phyloP scores from a whole-genome alignment of 1,284 basidiomycete species.

The Fomitopsis palustris region DNA sequence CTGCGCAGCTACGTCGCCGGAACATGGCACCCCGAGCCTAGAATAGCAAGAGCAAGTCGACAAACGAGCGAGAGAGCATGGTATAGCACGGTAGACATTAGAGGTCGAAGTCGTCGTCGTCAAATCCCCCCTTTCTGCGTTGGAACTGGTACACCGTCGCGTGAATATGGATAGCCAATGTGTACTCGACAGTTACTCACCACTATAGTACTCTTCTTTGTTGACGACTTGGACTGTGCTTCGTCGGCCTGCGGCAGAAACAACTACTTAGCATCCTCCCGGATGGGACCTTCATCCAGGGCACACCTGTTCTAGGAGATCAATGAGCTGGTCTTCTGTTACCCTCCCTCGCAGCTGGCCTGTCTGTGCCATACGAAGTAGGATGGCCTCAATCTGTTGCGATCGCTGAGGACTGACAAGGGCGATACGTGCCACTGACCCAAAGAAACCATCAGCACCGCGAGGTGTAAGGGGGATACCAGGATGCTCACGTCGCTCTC shows the following conservation, averaged over 20 bases:
- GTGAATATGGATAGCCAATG: no score
- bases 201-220: slow-evolving; percentile 65
- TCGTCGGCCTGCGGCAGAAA: slow-evolving; percentile 60
- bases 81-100: slow-evolving; percentile 26
- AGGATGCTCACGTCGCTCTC: slow-evolving; percentile 82
- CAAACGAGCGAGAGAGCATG: not conserved
- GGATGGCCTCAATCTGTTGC: slow-evolving; percentile 80
- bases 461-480: not conserved
- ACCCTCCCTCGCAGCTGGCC: slow-evolving; percentile 90
- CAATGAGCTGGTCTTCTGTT: slow-evolving; percentile 87
- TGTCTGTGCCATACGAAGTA: slow-evolving; percentile 88
- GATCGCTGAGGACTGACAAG: slow-evolving; percentile 90
- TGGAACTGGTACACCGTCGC: slow-evolving; percentile 51
- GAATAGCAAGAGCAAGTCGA: slow-evolving; percentile 4
- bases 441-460: not conserved
- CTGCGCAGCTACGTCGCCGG: not conserved
- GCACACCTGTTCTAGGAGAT: slow-evolving; percentile 86
- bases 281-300: not conserved
- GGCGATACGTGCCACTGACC: slow-evolving; percentile 82
- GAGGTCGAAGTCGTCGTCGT: slow-evolving; percentile 71
- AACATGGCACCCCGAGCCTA: not conserved
- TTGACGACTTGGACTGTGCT: slow-evolving; percentile 48
- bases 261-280: slow-evolving; percentile 3
- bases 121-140: slow-evolving; percentile 60
- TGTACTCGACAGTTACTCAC: slow-evolving; percentile 39